A percentile compares a stretch with the other conserved stretches of the same genome.
Conservation (phyloP, 176 grass and related monocot genomes). For the Aegilops longissima region DNA sequence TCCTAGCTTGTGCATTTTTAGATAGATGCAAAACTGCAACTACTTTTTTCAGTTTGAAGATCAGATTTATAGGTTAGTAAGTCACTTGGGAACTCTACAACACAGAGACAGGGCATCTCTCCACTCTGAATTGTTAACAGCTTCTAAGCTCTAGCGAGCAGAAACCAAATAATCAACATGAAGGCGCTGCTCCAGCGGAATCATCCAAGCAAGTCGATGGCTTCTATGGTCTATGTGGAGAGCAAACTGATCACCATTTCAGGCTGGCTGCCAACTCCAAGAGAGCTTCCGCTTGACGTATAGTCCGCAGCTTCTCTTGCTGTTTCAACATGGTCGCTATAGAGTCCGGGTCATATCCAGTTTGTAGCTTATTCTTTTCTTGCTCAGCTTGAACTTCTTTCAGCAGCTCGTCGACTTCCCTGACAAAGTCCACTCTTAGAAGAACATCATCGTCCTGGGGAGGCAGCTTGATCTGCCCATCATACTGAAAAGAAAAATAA, state of each 20-base stretch:
- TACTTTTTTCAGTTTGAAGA: neutral
- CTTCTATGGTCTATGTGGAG: neutral
- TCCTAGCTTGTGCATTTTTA: too few relatives aligned
- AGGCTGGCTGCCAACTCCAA: constrained; percentile 67
- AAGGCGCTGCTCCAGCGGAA: neutral
- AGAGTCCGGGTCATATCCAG: constrained; percentile 75
- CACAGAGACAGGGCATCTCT: too few relatives aligned
- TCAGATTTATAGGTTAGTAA: neutral
- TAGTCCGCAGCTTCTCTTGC: constrained; percentile 71
- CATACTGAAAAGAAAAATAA: constrained; percentile 42
- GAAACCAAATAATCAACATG: neutral
- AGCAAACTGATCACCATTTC: constrained; percentile 49
- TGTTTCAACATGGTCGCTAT: constrained; percentile 70
- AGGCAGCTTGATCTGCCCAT: constrained; percentile 61
- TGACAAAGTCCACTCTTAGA: constrained; percentile 85
- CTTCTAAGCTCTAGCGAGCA: neutral
- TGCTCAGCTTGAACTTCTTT: constrained; percentile 73
- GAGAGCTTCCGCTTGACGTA: constrained; percentile 67
- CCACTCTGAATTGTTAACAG: neutral
- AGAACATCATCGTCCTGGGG: constrained; percentile 66
- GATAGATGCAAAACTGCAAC: too few relatives aligned
- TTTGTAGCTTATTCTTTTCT: constrained; percentile 33
- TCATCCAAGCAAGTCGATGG: neutral
- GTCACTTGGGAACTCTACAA: too few relatives aligned
- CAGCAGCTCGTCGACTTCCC: constrained; percentile 67